A percentile compares a stretch with the other conserved stretches of the same genome.
Conservation (phyloP, 2,329 filamentous ascomycete species). For the Talaromyces sp. region DNA sequence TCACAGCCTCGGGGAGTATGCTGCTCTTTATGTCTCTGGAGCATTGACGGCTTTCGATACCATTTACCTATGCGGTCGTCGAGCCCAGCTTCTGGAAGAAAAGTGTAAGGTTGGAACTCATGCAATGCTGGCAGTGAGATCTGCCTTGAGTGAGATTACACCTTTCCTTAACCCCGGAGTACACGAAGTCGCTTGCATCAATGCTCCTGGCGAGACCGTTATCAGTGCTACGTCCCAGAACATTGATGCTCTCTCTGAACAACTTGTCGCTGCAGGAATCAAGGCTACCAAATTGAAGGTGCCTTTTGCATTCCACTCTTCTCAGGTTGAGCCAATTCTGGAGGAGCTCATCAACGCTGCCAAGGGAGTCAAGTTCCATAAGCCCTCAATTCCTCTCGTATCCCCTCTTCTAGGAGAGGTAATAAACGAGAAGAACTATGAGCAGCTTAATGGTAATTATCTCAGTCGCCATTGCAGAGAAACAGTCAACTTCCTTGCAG, state of each 20-base stretch:
- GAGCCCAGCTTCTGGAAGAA: constrained; percentile 41
- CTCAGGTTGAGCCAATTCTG: constrained; percentile 47
- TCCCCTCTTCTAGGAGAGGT: constrained; percentile 47
- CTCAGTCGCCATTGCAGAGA: constrained; percentile 43
- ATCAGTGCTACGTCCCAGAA: constrained; percentile 38
- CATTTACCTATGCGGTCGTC: constrained; percentile 40
- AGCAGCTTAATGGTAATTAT: constrained; percentile 39
- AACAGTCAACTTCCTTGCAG: constrained; percentile 47
- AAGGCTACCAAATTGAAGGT: constrained; percentile 44
- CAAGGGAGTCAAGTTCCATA: constrained; percentile 38
- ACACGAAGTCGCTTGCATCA: constrained; percentile 38
- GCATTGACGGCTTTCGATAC: constrained; percentile 37
- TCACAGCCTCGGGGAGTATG: constrained; percentile 44
- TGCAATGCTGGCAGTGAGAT: constrained; percentile 45
- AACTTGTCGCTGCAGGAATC: constrained; percentile 34
- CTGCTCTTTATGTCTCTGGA: constrained; percentile 40
- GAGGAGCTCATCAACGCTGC: constrained; percentile 39
- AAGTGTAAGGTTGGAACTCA: constrained; percentile 42
- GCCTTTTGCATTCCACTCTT: constrained; percentile 48
- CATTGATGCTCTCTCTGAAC: constrained; percentile 38
- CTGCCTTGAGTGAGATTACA: constrained; percentile 34
- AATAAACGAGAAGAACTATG: constrained; percentile 31
- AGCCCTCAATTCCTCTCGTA: constrained; percentile 43
- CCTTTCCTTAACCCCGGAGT: constrained; percentile 30
- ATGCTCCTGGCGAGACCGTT: constrained; percentile 44